A percentile compares a stretch with the other conserved stretches of the same genome.
Evolutionary conservation across 345 rosid genomes (phyloP).

Genomic region (Sonneratia caseolaris): DNA sequence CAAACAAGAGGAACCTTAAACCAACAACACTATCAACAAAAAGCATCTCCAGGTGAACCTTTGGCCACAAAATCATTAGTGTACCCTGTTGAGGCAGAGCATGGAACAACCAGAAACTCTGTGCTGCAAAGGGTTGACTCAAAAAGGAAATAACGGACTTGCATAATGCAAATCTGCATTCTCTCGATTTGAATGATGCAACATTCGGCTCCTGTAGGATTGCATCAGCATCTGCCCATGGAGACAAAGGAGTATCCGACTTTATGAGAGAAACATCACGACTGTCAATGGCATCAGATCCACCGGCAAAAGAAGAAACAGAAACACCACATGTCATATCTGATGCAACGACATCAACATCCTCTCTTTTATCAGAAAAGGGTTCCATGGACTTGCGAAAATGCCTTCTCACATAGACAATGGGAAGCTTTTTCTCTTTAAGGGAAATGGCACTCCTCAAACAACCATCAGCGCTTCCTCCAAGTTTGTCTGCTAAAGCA

Average conservation of each 20-base stretch:
- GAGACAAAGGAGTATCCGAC: constrained; percentile 21
- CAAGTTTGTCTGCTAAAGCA: constrained; percentile 22
- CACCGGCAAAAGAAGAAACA: constrained; percentile 17
- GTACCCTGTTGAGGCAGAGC: constrained; percentile 50
- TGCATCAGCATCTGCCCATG: constrained; percentile 23
- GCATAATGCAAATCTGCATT: constrained; percentile 29
- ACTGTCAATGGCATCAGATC: not conserved
- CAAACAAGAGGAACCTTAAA: constrained; percentile 56
- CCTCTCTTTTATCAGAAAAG: constrained; percentile 8
- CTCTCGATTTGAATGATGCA: constrained; percentile 22
- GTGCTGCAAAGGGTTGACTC: constrained; percentile 22
- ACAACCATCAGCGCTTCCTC: constrained; percentile 23
- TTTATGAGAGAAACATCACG: constrained; percentile 4
- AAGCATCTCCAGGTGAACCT: constrained; percentile 76
- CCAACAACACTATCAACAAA: constrained; percentile 69
- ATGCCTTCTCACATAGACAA: constrained; percentile 78
- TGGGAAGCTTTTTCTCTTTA: constrained; percentile 39
- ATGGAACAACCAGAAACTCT: constrained; percentile 34
- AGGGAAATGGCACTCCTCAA: constrained; percentile 22
- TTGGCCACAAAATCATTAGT: constrained; percentile 51
- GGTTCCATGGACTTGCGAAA: constrained; percentile 32
- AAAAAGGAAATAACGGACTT: constrained; percentile 26
- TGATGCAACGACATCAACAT: constrained; percentile 11
- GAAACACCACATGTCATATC: constrained; percentile 14
- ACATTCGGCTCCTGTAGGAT: constrained; percentile 13